Percentiles rank a stretch among this genome's conserved stretches.
Conservation (phyloP, 805 yeast genomes). For the Saturnispora saitoi region DNA sequence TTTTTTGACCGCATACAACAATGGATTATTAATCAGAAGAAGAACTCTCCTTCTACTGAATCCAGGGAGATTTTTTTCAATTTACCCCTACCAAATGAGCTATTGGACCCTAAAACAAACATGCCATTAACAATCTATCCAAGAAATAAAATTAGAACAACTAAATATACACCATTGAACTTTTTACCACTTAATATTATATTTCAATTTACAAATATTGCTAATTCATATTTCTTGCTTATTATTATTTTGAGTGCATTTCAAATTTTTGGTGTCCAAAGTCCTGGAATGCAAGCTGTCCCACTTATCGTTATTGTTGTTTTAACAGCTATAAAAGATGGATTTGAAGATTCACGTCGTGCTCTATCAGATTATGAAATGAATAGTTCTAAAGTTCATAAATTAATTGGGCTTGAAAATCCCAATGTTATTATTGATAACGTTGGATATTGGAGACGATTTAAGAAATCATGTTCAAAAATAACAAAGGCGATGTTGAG, state of each 20-base stretch:
- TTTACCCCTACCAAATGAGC: slow-evolving; percentile 48
- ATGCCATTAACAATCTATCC: slow-evolving; percentile 34
- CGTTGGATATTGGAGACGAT: slow-evolving; percentile 56
- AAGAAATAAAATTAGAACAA: slow-evolving; percentile 52
- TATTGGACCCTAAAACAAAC: slow-evolving; percentile 48
- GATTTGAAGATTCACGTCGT: slow-evolving; percentile 67
- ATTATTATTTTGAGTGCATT: slow-evolving; percentile 51
- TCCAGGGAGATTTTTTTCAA: slow-evolving; percentile 48
- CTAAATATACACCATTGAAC: slow-evolving; percentile 51
- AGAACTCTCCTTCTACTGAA: neutral
- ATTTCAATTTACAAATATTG: slow-evolving; percentile 50
- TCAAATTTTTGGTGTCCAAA: slow-evolving; percentile 63
- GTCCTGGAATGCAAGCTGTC: slow-evolving; percentile 69
- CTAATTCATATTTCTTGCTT: slow-evolving; percentile 49
- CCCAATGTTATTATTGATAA: slow-evolving; percentile 47
- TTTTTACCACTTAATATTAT: slow-evolving; percentile 49
- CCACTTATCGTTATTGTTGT: slow-evolving; percentile 74
- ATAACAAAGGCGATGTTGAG: slow-evolving; percentile 12
- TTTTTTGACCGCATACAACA: slow-evolving; percentile 4
- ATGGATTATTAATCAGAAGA: slow-evolving; percentile 1
- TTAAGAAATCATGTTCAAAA: slow-evolving; percentile 48
- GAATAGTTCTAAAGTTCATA: slow-evolving; percentile 56
- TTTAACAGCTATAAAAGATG: slow-evolving; percentile 69
- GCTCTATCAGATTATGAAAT: slow-evolving; percentile 55
- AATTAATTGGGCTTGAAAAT: slow-evolving; percentile 46